Base-by-base conservation (phyloP, 2,329 filamentous ascomycete species). In the Phyllosticta citribraziliensis region DNA sequence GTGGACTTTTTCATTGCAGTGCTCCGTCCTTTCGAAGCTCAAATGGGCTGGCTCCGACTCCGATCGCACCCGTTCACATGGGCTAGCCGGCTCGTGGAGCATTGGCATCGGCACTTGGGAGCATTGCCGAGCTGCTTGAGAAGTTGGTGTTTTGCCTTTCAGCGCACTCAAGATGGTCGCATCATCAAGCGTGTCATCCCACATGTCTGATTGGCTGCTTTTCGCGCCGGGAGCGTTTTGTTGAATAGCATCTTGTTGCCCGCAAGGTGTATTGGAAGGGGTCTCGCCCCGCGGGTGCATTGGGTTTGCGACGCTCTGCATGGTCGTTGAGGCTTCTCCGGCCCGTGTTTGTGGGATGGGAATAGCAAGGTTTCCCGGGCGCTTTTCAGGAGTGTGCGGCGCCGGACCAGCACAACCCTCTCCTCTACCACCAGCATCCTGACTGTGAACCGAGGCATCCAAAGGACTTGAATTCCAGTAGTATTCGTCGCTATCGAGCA, bases 131-230 rank as follows among this genome's bases (percentile, higher is more conserved):
- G 55, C 25, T 52, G 27, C 17, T 64, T 65, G 52, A 64, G 65
- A 62, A 25, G 19, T 24, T 10, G 27, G 30, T 17, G 27, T 24
- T 22, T 19, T 47, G 10, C 30, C 56, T 22, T 69, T 70, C 27
- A 62, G 66, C 12, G 70, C 58, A 0, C 71, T 70, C 35, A 73
- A 22, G 53, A 73, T 73, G 0, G 69, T 54, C 52, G 22, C 52
- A 19, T 54, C 52, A 25, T 54, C 52, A 5, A 25, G 22, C 17
- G 14, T 5, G 5, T 54, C 52, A 14, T 54, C 52, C n/a, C 14
- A 25, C 52, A 25, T 30, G 52, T 30, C 52, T 25, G 22, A 30
- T 54, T 30, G 22, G 22, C 27, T 54, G 12, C 27, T 54, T 4
- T 54, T 30, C 12, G 22, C 19, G 11, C 17, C 52, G 27, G 22